phyloP scores from a whole-genome alignment of 192 early-diverging fungal genomes.

The Coemansia furcata region DNA sequence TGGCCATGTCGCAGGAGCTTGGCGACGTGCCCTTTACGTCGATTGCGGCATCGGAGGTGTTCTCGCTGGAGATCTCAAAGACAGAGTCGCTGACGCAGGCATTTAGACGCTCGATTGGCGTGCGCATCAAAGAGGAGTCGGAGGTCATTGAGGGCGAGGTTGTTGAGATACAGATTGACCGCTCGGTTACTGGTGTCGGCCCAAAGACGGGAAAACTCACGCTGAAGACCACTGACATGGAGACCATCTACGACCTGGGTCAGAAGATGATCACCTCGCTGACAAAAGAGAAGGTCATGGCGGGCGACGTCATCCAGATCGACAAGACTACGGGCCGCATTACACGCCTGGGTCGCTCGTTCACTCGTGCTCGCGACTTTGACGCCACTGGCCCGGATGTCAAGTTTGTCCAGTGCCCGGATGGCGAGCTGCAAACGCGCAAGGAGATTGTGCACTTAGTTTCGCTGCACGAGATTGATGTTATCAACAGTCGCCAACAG shows the following conservation, averaged over 20 bases:
- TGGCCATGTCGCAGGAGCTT: conserved; percentile 96
- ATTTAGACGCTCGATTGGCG: conserved; percentile 94
- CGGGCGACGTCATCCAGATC: conserved; percentile 95
- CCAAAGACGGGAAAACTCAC: conserved; percentile 97
- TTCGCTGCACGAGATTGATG: conserved; percentile 98
- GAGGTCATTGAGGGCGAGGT: conserved; percentile 99
- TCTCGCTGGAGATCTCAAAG: conserved; percentile 98
- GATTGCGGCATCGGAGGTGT: conserved; percentile 96
- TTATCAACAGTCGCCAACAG: conserved; percentile 96
- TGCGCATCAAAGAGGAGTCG: conserved; percentile 98
- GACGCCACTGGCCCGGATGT: conserved; percentile 97
- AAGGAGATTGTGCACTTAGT: conserved; percentile 98
- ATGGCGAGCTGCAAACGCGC: conserved; percentile 95
- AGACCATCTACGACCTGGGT: conserved; percentile 98
- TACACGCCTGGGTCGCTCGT: conserved; percentile 93
- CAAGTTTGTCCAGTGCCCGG: conserved; percentile 98
- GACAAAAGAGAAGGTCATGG: conserved; percentile 97
- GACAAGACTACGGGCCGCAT: conserved; percentile 98
- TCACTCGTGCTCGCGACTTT: conserved; percentile 94
- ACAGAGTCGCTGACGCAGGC: conserved; percentile 98
- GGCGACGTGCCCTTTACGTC: conserved; percentile 99
- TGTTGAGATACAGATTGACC: conserved; percentile 96
- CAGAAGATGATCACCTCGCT: conserved; percentile 98
- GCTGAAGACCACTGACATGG: conserved; percentile 99
- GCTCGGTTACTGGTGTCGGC: conserved; percentile 85